phyloP scores from a whole-genome alignment of 169 alveolate genomes.

The Neospora caninum region DNA sequence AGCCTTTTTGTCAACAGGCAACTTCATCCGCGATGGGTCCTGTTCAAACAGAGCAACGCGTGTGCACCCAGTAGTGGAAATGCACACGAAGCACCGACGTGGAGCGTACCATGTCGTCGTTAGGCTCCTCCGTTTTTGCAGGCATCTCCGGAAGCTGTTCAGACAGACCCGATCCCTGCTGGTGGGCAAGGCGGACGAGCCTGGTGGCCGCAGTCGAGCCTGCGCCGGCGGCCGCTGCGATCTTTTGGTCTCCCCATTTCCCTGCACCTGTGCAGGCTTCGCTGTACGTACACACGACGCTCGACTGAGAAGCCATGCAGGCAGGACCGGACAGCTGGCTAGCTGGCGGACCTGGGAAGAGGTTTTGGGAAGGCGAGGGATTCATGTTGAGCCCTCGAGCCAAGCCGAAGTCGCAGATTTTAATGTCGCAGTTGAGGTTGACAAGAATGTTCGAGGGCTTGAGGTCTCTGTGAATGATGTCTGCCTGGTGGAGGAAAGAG shows the following conservation, averaged over 20 bases:
- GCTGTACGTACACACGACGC: constrained; percentile 2
- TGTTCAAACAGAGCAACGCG: too few species aligned
- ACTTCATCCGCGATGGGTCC: too few species aligned
- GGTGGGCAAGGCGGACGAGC: constrained; percentile 11
- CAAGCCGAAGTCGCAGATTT: constrained; percentile 80
- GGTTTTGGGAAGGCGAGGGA: not conserved
- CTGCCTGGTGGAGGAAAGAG: constrained; percentile 78
- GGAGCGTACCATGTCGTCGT: constrained; percentile 3
- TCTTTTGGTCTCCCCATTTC: not conserved
- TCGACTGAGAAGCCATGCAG: not conserved
- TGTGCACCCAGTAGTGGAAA: too few species aligned
- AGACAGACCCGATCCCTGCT: not conserved
- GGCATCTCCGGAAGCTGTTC: not conserved
- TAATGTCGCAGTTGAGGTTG: constrained; percentile 97
- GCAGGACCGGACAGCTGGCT: not conserved
- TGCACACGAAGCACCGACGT: too few species aligned
- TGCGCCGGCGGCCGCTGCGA: constrained; percentile 6
- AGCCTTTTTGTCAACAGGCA: too few species aligned
- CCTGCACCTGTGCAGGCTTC: not conserved
- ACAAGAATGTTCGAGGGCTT: constrained; percentile 98
- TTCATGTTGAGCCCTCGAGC: constrained; percentile 54
- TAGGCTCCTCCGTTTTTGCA: not conserved
- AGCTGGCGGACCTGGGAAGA: not conserved
- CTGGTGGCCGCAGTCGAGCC: constrained; percentile 13
- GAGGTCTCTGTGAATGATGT: constrained; percentile 97